Conservation (phyloP, 495 filamentous ascomycete species). For the Tuber melanosporum region DNA sequence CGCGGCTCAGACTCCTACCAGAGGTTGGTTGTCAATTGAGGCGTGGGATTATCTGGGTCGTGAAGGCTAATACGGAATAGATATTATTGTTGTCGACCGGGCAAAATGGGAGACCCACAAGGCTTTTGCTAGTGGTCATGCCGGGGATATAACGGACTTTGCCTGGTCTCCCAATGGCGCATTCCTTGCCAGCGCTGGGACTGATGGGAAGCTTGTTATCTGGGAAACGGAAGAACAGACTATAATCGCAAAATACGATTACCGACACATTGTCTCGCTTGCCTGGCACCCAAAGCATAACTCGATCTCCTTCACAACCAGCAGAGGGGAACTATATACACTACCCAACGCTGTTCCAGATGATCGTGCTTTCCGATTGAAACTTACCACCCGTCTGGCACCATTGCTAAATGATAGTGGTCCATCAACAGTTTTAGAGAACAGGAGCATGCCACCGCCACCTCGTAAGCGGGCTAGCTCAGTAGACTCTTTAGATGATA, state of each 20-base stretch:
- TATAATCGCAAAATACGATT: constrained; percentile 63
- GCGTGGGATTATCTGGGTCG: constrained; percentile 15
- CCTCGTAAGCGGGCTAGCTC: constrained; percentile 25
- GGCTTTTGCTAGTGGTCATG: constrained; percentile 68
- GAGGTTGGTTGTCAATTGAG: constrained; percentile 27
- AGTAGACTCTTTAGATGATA: constrained; percentile 44
- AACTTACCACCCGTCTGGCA: constrained; percentile 58
- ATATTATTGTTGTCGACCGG: constrained; percentile 77
- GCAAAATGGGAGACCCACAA: constrained; percentile 83
- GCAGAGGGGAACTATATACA: constrained; percentile 85
- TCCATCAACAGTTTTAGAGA: constrained; percentile 6
- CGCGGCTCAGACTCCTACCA: constrained; percentile 71
- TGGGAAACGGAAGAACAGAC: constrained; percentile 88
- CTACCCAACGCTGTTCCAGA: constrained; percentile 68
- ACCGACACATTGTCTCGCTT: constrained; percentile 72
- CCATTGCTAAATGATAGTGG: constrained; percentile 52
- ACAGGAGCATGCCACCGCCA: constrained; percentile 12
- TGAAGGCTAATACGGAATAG: constrained; percentile 37
- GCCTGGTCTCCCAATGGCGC: constrained; percentile 94
- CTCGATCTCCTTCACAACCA: constrained; percentile 79
- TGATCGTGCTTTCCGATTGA: constrained; percentile 57
- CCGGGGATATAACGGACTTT: constrained; percentile 75
- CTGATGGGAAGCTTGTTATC: constrained; percentile 73
- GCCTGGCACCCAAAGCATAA: constrained; percentile 89
- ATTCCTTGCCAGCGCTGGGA: constrained; percentile 70